phyloP scores from a whole-genome alignment of 805 yeast species.

The Candida odintsovae region DNA sequence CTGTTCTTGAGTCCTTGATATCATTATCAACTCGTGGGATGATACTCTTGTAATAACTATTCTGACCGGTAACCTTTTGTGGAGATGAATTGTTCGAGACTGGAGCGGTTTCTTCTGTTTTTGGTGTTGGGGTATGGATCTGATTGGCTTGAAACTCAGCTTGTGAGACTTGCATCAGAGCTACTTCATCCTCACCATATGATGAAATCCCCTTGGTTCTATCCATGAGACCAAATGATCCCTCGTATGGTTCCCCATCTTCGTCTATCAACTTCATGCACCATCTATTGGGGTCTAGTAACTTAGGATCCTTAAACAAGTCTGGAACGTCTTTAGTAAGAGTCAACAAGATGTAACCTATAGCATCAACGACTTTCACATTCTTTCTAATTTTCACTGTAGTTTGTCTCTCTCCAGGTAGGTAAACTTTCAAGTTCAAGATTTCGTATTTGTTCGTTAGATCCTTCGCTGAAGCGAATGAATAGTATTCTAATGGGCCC shows the following conservation, averaged over 20 bases:
- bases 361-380: slow-evolving; percentile 45
- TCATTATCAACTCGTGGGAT: slow-evolving; percentile 22
- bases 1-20: slow-evolving; percentile 22
- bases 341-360: slow-evolving; percentile 44
- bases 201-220: slow-evolving; percentile 59
- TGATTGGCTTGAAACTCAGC: slow-evolving; percentile 42
- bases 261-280: slow-evolving; percentile 81
- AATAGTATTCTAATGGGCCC: slow-evolving; percentile 40
- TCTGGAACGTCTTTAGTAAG: slow-evolving; percentile 6
- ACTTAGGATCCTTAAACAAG: neutral
- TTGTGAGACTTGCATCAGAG: slow-evolving; percentile 56
- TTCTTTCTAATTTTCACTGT: slow-evolving; percentile 26
- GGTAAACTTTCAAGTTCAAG: slow-evolving; percentile 20
- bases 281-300: slow-evolving; percentile 61
- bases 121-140: slow-evolving; percentile 47
- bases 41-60: slow-evolving; percentile 33
- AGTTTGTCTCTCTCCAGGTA: slow-evolving; percentile 23
- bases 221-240: slow-evolving; percentile 81
- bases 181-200: slow-evolving; percentile 79
- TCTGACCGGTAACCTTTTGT: slow-evolving; percentile 15
- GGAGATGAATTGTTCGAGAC: slow-evolving; percentile 3
- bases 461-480: slow-evolving; percentile 30
- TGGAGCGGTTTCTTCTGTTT: slow-evolving; percentile 1
- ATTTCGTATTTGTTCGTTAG: slow-evolving; percentile 15
- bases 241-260: slow-evolving; percentile 88